phyloP scores from a whole-genome alignment of 345 rosid genomes.

The Angophora floribunda region DNA sequence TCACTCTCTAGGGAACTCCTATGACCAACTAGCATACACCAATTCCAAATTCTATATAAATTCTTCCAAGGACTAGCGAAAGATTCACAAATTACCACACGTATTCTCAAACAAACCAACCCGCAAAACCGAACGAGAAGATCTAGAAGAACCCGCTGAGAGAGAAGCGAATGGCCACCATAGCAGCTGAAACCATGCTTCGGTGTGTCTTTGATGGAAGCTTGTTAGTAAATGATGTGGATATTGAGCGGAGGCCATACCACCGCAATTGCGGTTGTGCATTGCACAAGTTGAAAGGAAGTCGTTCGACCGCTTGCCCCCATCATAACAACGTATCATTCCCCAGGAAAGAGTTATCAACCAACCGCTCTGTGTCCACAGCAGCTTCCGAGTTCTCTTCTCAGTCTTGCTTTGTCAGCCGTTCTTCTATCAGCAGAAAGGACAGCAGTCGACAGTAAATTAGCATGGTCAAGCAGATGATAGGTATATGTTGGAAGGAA shows the following conservation, averaged over 20 bases:
- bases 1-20: not conserved
- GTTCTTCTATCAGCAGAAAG: not conserved
- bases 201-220: not conserved
- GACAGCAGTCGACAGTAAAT: not conserved
- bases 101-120: not conserved
- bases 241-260: not conserved
- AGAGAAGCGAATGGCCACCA: not conserved
- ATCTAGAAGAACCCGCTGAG: not conserved
- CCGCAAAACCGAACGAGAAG: not conserved
- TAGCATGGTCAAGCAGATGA: not conserved
- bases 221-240: not conserved
- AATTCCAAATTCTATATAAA: not conserved
- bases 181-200: not conserved
- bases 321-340: not conserved
- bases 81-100: not conserved
- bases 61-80: not conserved
- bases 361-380: not conserved
- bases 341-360: not conserved
- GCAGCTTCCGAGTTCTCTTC: not conserved
- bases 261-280: conserved; percentile 7
- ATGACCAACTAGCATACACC: not conserved
- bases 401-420: not conserved
- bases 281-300: not conserved
- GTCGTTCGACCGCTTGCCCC: not conserved
- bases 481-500: not conserved